Evolutionary conservation across 2,329 filamentous ascomycete species (phyloP), one percentile per base, ranked within the genome.

Genomic region (Sporothrix sp.): DNA sequence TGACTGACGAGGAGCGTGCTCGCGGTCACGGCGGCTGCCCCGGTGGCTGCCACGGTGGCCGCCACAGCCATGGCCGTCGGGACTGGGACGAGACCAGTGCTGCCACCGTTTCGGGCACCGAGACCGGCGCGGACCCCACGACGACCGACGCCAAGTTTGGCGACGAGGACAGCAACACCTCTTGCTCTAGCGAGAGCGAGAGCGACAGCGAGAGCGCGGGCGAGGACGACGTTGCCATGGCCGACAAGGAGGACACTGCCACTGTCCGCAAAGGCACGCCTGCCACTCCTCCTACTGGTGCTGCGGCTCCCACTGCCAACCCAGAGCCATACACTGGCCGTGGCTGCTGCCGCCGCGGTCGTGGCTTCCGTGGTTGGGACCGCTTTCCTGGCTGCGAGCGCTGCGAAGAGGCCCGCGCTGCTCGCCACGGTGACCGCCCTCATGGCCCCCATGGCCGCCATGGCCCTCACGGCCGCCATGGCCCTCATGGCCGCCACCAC

Each of bases 191-290:
- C 3, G 28, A 27, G 20, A 35, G 33, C 39, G 44, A 51, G 21
- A 37, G 18, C 32, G 47, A 52, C n/a, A 33, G 42, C 16, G 42
- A 32, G 40, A n/a, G 35, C 42, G 42, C 33, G 18, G 42, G 35
- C 18, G 53, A 54, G 20, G 52, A 57, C 27, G 53, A 60, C 40
- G 46, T 55, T 27, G 46, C 50, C 50, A 56, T 54, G 56, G 52
- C 47, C 38, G 63, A 63, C 25, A 68, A 63, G 58, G 62, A 63
- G n/a, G 58, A 65, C 16, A 33, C 23, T 63, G 66, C 42, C 8
- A 53, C 50, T 5, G 36, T 42, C 20, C 44, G 38, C 32, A 40
- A 33, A 21, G 44, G 44, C 18, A 48, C 46, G 16, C 7, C 35
- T 6, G 49, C 42, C 21, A 23, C 49, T 20, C 38, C 18, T 42